Evolutionary conservation across 2,329 filamentous ascomycete genomes (phyloP).

Genomic region (Fusarium duplospermum): DNA sequence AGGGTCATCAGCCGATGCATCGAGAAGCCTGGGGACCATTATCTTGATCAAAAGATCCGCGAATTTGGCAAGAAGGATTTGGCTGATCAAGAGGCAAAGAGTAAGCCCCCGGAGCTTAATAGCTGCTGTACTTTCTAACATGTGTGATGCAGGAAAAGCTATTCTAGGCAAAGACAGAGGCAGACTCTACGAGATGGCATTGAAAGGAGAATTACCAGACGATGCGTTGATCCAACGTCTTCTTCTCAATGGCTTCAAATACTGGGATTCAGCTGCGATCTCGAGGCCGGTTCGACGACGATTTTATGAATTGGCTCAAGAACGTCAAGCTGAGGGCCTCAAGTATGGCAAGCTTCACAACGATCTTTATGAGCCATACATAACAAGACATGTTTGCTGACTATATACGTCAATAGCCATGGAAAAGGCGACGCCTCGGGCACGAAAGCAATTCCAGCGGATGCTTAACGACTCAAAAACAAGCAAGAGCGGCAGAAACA

Average conservation of each 20-base stretch:
- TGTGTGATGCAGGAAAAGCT: too few species aligned
- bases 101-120: too few species aligned
- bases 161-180: too few species aligned
- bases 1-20: too few species aligned
- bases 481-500: background rate
- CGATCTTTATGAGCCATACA: background rate
- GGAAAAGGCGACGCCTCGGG: background rate
- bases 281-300: background rate
- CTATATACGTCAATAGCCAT: background rate
- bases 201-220: too few species aligned
- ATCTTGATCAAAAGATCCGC: too few species aligned
- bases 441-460: background rate
- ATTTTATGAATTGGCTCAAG: background rate
- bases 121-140: too few species aligned
- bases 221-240: too few species aligned
- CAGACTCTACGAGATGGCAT: too few species aligned
- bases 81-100: too few species aligned
- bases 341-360: background rate
- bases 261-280: background rate
- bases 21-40: too few species aligned
- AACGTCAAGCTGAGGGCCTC: background rate
- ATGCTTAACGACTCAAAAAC: background rate
- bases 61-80: too few species aligned
- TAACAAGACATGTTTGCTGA: background rate
- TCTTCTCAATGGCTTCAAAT: background rate